Evolutionary conservation across 2,329 filamentous ascomycete species (phyloP).

Genomic region (Ophiognomonia clavigignenti-juglandacearum): DNA sequence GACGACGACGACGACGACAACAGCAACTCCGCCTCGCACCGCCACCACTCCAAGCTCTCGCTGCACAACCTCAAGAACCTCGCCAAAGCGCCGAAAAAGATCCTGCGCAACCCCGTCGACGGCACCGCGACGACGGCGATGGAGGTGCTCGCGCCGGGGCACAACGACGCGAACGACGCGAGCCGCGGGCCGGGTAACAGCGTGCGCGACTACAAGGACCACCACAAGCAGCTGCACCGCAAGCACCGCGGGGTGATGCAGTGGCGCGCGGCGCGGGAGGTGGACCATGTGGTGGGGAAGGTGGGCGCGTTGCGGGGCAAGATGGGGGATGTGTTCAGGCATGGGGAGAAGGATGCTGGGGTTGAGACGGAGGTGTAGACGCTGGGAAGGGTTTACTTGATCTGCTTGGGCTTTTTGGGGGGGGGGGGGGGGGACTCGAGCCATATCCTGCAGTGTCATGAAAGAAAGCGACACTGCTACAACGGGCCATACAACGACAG

Average conservation of each 20-base stretch:
- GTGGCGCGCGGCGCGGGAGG: constrained; percentile 54
- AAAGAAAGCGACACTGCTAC: too few species aligned
- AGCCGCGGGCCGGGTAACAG: constrained; percentile 44
- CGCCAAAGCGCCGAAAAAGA: constrained; percentile 26
- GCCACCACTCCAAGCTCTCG: constrained; percentile 12
- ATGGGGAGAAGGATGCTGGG: constrained; percentile 51
- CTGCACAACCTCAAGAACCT: constrained; percentile 25
- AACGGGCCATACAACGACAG: too few species aligned
- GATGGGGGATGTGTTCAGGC: constrained; percentile 52
- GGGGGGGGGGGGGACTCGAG: too few species aligned
- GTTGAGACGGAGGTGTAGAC: constrained; percentile 68
- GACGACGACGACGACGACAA: constrained; percentile 30
- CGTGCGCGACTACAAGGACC: constrained; percentile 55
- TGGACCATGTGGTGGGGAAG: constrained; percentile 47
- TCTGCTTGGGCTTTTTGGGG: too few species aligned
- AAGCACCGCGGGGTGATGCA: constrained; percentile 70
- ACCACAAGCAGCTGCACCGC: constrained; percentile 56
- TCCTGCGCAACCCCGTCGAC: constrained; percentile 15
- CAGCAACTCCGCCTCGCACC: constrained; percentile 19
- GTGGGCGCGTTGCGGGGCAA: constrained; percentile 53
- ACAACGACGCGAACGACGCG: constrained; percentile 35
- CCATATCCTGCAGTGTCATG: too few species aligned
- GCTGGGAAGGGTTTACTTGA: too few species aligned
- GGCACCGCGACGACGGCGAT: constrained; percentile 17
- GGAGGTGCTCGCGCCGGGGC: constrained; percentile 9